phyloP scores from a whole-genome alignment of 2,329 filamentous ascomycete species.

The Diplodia scrobiculata region DNA sequence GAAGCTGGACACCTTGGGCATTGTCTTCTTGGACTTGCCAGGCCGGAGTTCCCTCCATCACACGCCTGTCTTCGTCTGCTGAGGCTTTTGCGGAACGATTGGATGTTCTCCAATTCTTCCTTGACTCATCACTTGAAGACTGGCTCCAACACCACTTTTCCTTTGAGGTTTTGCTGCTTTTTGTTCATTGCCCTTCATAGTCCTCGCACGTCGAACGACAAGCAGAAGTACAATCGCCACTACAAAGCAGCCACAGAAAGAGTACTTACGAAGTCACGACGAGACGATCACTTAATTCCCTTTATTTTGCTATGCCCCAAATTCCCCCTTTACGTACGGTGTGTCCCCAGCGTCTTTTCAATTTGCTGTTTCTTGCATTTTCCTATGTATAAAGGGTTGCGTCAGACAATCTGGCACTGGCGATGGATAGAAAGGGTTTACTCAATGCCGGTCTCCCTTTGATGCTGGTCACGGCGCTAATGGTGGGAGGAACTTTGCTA shows the following conservation, averaged over 20 bases:
- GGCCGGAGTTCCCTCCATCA: neutral
- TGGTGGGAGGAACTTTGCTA: neutral
- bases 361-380: constrained; percentile 5
- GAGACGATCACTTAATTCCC: constrained; percentile 22
- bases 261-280: constrained; percentile 25
- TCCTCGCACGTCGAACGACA: constrained; percentile 17
- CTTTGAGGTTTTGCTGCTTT: constrained; percentile 1
- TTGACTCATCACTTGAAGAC: neutral
- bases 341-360: neutral
- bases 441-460: constrained; percentile 4
- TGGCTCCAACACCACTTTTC: neutral
- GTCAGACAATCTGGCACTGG: constrained; percentile 9
- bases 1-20: constrained; percentile 16
- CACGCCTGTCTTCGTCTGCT: neutral
- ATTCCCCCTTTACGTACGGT: neutral
- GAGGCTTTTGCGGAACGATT: neutral
- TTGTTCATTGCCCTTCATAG: neutral
- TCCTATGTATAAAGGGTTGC: constrained; percentile 14
- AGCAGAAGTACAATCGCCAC: constrained; percentile 18
- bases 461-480: constrained; percentile 14
- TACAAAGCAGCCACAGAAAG: constrained; percentile 13
- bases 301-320: neutral
- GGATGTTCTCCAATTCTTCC: neutral
- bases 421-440: constrained; percentile 15
- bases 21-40: constrained; percentile 4